Evolutionary conservation across 352 stramenopile species (phyloP).

Genomic region (Phytophthora tubulina): DNA sequence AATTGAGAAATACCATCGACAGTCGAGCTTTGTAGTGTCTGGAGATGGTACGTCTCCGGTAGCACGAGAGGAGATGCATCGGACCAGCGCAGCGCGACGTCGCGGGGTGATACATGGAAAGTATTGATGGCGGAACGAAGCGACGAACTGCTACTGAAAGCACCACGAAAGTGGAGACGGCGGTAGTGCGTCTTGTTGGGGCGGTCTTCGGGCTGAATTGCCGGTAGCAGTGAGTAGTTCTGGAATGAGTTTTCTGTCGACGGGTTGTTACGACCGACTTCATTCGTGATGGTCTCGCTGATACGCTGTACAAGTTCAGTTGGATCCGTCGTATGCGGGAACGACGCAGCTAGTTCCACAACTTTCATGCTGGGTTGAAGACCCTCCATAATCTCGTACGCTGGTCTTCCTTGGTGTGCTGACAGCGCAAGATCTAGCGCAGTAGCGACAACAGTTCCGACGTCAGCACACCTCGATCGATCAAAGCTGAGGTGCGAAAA

Average conservation of each 20-base stretch:
- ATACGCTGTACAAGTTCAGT: conserved; percentile 41
- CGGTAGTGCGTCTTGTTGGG: conserved; percentile 47
- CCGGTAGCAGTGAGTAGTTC: conserved; percentile 57
- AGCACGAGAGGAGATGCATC: conserved; percentile 33
- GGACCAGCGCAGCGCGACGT: conserved; percentile 57
- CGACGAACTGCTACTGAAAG: conserved; percentile 41
- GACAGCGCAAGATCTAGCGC: conserved; percentile 65
- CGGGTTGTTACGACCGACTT: conserved; percentile 15
- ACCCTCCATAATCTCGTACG: conserved; percentile 59
- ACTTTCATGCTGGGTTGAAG: conserved; percentile 66
- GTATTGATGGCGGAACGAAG: conserved; percentile 43
- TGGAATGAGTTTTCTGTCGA: conserved; percentile 30
- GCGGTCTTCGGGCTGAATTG: conserved; percentile 17
- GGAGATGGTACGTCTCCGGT: conserved; percentile 35
- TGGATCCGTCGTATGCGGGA: conserved; percentile 50
- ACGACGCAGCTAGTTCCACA: conserved; percentile 57
- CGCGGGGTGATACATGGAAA: conserved; percentile 33
- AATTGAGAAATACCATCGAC: conserved; percentile 64
- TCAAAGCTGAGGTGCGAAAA: conserved; percentile 47
- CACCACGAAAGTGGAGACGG: conserved; percentile 59
- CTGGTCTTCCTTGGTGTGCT: conserved; percentile 41
- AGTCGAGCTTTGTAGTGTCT: conserved; percentile 28
- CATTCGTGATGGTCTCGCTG: conserved; percentile 27
- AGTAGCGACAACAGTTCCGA: conserved; percentile 52
- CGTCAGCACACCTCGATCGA: conserved; percentile 40